Conservation (phyloP, 306 rosid species). For the Acmispon strigosus region DNA sequence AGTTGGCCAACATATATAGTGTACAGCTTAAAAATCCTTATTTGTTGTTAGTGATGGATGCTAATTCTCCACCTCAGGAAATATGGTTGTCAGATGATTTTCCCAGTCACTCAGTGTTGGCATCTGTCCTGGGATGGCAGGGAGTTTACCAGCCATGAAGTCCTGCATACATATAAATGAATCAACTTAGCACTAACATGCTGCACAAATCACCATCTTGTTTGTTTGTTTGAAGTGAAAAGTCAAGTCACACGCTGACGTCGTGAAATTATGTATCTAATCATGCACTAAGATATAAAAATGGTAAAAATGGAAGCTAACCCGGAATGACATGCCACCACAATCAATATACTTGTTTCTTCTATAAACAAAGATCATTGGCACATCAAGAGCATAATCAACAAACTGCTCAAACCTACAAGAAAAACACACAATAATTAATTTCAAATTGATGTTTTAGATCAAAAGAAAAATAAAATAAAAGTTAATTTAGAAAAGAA, state of each 20-base stretch:
- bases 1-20: not conserved
- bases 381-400: constrained; percentile 89
- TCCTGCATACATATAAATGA: constrained; percentile 44
- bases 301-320: constrained; percentile 28
- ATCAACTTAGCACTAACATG: not conserved
- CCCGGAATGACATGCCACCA: constrained; percentile 77
- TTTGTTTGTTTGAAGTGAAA: no score
- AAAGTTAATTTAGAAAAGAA: not conserved
- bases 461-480: not conserved
- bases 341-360: constrained; percentile 66
- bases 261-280: no score
- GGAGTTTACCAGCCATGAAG: constrained; percentile 70
- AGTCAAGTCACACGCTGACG: no score
- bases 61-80: constrained; percentile 58
- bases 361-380: constrained; percentile 71
- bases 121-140: constrained; percentile 58
- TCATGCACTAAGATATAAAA: not conserved
- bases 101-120: constrained; percentile 89
- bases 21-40: not conserved
- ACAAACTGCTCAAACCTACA: constrained; percentile 79
- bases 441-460: no score
- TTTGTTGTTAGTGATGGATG: not conserved
- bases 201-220: no score
- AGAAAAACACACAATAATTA: not conserved
- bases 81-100: constrained; percentile 78